Conservation (phyloP, 768 basidiomycete genomes). For the Hygrophoropsis aurantiaca region DNA sequence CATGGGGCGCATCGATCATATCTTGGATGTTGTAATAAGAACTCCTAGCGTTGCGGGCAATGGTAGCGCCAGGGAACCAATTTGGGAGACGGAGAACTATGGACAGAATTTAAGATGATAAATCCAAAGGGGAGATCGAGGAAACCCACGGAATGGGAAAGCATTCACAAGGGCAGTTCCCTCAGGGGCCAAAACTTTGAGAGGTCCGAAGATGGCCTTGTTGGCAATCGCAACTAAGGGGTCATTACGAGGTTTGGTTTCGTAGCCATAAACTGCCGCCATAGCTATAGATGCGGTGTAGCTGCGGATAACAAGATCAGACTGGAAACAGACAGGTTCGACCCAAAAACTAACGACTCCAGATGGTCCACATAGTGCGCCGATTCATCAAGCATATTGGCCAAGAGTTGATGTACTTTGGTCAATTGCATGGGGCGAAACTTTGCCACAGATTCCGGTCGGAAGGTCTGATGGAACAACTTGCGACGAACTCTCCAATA, state of each 20-base stretch:
- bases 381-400: constrained; percentile 2
- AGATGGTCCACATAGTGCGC: background rate
- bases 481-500: background rate
- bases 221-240: background rate
- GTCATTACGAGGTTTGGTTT: background rate
- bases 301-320: background rate
- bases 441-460: background rate
- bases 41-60: constrained; percentile 18
- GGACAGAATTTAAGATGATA: too few species aligned
- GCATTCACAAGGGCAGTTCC: background rate
- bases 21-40: constrained; percentile 15
- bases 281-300: background rate
- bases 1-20: constrained; percentile 20
- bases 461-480: constrained; percentile 3
- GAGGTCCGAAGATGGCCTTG: background rate
- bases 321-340: background rate
- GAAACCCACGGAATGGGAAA: constrained; percentile 5
- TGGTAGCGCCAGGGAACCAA: constrained; percentile 24
- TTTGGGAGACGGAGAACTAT: constrained; percentile 22
- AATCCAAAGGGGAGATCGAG: too few species aligned
- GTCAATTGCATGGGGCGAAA: constrained; percentile 4
- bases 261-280: background rate
- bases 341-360: constrained; percentile 3
- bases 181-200: constrained; percentile 4
- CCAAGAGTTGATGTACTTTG: background rate